A percentile compares a stretch with the other conserved stretches of the same genome.
Evolutionary conservation across 495 filamentous ascomycete species (phyloP).

Genomic region (Aspergillus sclerotioniger): DNA sequence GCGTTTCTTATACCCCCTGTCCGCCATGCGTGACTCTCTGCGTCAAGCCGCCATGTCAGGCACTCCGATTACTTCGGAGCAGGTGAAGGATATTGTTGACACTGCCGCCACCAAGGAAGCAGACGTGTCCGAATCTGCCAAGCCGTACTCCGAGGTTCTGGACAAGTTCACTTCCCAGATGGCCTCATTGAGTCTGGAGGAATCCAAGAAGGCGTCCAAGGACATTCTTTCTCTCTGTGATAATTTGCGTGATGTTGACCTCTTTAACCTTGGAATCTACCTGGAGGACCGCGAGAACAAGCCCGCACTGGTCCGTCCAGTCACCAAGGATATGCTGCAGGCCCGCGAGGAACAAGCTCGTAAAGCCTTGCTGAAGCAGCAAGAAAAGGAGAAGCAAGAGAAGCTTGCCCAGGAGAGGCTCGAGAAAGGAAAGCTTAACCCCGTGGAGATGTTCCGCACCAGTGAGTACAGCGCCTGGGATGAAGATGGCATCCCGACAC

Average conservation of each 20-base stretch:
- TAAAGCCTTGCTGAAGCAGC: slow-evolving; percentile 50
- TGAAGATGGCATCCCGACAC: slow-evolving; percentile 77
- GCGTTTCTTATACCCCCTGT: slow-evolving; percentile 63
- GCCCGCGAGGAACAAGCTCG: slow-evolving; percentile 66
- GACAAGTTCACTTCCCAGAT: slow-evolving; percentile 42
- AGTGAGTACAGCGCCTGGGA: slow-evolving; percentile 83
- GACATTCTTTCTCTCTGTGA: slow-evolving; percentile 72
- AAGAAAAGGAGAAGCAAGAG: slow-evolving; percentile 56
- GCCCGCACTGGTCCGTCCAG: slow-evolving; percentile 80
- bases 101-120: slow-evolving; percentile 17
- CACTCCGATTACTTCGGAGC: slow-evolving; percentile 30
- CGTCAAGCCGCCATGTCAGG: slow-evolving; percentile 53
- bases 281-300: slow-evolving; percentile 78
- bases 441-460: slow-evolving; percentile 68
- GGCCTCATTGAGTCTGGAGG: slow-evolving; percentile 34
- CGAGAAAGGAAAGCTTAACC: slow-evolving; percentile 70
- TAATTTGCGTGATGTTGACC: slow-evolving; percentile 71
- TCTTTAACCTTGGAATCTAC: slow-evolving; percentile 78
- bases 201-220: slow-evolving; percentile 48
- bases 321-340: slow-evolving; percentile 69
- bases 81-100: slow-evolving; percentile 35
- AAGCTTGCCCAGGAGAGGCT: slow-evolving; percentile 55
- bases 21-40: slow-evolving; percentile 65
- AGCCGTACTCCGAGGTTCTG: slow-evolving; percentile 38
- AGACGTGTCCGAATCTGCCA: slow-evolving; percentile 27